These are phyloP conservation scores for Diplotaxis tenuifolia DNA, from an alignment of 345 rosid species.

Conservation along the genomic window DNA sequence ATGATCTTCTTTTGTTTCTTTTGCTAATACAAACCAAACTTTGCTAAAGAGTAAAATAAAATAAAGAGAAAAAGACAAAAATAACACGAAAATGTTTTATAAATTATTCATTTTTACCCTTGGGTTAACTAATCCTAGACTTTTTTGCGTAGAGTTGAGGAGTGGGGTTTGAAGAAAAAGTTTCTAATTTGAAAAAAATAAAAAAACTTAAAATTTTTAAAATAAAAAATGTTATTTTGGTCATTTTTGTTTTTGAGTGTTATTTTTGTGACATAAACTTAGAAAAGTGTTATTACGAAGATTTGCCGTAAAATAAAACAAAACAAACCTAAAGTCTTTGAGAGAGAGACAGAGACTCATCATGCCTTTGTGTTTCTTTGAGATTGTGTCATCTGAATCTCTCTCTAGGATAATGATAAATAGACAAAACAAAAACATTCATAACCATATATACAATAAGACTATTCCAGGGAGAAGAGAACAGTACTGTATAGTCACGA, in stretches of 20 bases:
- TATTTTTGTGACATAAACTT: no score
- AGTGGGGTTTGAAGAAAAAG: no score
- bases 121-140: no score
- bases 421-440: constrained; percentile 18
- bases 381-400: constrained; percentile 9
- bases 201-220: no score
- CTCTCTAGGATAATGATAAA: constrained; percentile 23
- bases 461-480: constrained; percentile 22
- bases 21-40: constrained; percentile 10
- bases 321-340: constrained; percentile 23
- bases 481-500: constrained; percentile 11
- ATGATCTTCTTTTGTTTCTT: background rate
- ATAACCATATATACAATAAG: constrained; percentile 29
- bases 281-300: no score
- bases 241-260: no score
- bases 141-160: no score
- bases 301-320: no score
- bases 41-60: background rate
- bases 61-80: background rate
- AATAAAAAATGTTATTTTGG: no score
- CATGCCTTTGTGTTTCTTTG: background rate
- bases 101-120: no score
- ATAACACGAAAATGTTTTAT: no score
- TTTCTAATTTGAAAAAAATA: no score
- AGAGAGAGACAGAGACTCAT: constrained; percentile 28